phyloP scores from a whole-genome alignment of 192 early-diverging fungal species.

The Coemansia sp. region DNA sequence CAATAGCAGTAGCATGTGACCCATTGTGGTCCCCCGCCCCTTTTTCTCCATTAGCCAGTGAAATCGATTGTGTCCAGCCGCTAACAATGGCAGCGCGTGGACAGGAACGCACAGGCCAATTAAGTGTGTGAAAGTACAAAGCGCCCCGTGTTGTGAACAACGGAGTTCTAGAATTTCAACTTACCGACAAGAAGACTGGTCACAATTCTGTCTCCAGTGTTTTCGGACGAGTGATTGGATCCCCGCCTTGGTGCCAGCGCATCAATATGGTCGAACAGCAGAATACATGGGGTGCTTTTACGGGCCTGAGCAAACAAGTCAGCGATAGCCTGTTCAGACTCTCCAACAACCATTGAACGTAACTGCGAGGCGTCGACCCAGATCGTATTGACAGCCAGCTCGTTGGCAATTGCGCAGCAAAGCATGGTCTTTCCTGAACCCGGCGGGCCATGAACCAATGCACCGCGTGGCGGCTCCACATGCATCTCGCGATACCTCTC shows the following conservation, averaged over 20 bases:
- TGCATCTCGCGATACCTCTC: constrained; percentile 57
- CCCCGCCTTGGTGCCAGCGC: constrained; percentile 75
- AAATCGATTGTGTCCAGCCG: not conserved
- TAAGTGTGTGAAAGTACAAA: not conserved
- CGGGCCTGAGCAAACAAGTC: constrained; percentile 81
- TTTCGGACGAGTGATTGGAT: constrained; percentile 68
- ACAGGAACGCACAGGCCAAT: not conserved
- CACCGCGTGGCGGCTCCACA: constrained; percentile 72
- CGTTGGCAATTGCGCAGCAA: constrained; percentile 76
- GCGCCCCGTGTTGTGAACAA: not conserved
- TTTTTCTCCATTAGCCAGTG: not conserved
- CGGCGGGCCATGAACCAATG: constrained; percentile 83
- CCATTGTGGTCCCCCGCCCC: not conserved
- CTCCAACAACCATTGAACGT: constrained; percentile 90
- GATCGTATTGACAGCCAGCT: constrained; percentile 80
- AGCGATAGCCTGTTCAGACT: constrained; percentile 84
- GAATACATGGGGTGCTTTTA: constrained; percentile 79
- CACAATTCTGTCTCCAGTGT: constrained; percentile 84
- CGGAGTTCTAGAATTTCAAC: constrained; percentile 1
- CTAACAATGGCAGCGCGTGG: not conserved
- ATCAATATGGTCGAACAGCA: constrained; percentile 94
- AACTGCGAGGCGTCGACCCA: constrained; percentile 84
- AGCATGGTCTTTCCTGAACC: constrained; percentile 91
- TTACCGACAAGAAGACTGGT: constrained; percentile 70
- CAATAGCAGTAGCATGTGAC: constrained; percentile 2